Percentiles rank a stretch among this genome's conserved stretches.
Evolutionary conservation across 2,329 filamentous ascomycete genomes (phyloP).

Genomic region (Metarhizium anisopliae): DNA sequence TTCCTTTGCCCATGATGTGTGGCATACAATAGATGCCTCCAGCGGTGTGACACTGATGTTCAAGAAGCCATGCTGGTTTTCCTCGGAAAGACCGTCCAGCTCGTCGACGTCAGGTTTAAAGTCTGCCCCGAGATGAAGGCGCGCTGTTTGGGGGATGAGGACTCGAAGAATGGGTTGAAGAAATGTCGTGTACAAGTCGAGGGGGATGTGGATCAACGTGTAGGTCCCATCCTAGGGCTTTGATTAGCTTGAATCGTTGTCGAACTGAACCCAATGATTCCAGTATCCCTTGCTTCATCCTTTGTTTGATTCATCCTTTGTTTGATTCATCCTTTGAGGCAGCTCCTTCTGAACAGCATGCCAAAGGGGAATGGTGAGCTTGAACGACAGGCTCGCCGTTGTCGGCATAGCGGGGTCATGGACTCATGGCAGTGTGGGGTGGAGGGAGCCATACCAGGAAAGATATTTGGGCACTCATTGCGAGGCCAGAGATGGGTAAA

Average conservation of each 20-base stretch:
- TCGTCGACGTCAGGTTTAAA: constrained; percentile 26
- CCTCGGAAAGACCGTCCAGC: constrained; percentile 38
- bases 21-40: constrained; percentile 88
- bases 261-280: neutral
- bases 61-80: constrained; percentile 67
- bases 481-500: constrained; percentile 10
- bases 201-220: constrained; percentile 82
- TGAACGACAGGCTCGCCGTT: neutral
- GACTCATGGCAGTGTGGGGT: neutral
- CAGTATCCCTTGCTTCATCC: too few relatives aligned
- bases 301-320: neutral
- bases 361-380: neutral
- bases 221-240: constrained; percentile 68
- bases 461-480: constrained; percentile 49
- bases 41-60: constrained; percentile 90
- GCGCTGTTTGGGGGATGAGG: constrained; percentile 57
- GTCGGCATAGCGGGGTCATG: constrained; percentile 1
- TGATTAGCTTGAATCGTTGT: neutral
- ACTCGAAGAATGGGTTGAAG: constrained; percentile 82
- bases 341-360: neutral
- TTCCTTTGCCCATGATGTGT: constrained; percentile 60
- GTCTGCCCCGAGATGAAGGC: constrained; percentile 22
- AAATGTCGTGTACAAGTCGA: constrained; percentile 67
- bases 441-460: constrained; percentile 36
- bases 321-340: neutral